Base-by-base conservation (phyloP, 2,329 filamentous ascomycete species). In the Cryphonectria radicalis region DNA sequence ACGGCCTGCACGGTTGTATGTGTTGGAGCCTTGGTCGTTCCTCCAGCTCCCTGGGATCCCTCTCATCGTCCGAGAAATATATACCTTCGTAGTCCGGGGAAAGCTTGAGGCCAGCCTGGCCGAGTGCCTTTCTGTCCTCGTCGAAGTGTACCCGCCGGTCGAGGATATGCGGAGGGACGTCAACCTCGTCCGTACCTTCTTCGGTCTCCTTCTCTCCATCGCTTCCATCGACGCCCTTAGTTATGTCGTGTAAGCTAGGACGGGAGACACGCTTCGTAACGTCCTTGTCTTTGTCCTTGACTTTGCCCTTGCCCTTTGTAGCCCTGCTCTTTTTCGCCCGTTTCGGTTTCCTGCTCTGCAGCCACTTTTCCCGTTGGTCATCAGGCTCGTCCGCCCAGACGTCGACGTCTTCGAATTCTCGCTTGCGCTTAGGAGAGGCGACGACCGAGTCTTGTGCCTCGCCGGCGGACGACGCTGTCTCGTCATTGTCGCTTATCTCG, bases 51-150 rank as follows among this genome's bases (percentile, higher is more conserved):
- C 87, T 83, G 17, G 93, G 79, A 14, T 77, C 77, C 35, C 78
- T 70, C 60, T 89, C 83, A 72, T 88, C 88, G 43, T 94, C 92
- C 0, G 91, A 92, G 74, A 97, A 95, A 13, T 92, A 86, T 22
- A 98, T 85, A 64, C 91, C 90, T 0, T 90, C 87, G 77, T 92
- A 97, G 65, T 89, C 87, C 0, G 96, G 96, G 0, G 96, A 94
- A 2, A 97, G 80, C 73, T 88, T 90, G 60, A 98, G 82, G 0
- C 92, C 93, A 7, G 88, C 88, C 69, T 92, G 88, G 70, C 90
- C 88, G 63, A 94, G 82, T 40, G 80, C 80, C 50, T 89, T 84
- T 63, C 82, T 83, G n/a, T 86, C 84, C 63, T 85, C 82, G 69
- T 96, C 91, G 76, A 97, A 95, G 32, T 85, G 81, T n/a, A 80